Evolutionary conservation across 129 eudicot genomes (phyloP), one percentile per base, ranked within the genome.

Genomic region (Artemisia tridentata): DNA sequence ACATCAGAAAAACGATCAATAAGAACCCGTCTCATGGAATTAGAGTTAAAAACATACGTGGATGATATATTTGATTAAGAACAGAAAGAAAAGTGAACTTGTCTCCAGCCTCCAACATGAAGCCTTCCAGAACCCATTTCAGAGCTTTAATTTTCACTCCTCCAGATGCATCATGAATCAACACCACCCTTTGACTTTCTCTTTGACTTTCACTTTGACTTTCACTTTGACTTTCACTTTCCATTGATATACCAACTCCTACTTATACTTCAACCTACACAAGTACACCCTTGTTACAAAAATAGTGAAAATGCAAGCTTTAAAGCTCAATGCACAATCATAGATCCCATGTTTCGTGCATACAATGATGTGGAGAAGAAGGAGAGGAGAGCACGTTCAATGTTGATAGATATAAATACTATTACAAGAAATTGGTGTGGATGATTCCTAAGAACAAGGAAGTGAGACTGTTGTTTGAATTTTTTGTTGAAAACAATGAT

Each of bases 151-250:
- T 53, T 58, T 51, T 29, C 38, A 80, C 76, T 59, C 65, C 75
- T 53, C 69, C 75, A 15, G 68, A 76, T 2, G 85, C 80, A 73
- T 84, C 88, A 60, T 80, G 85, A 73, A 80, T 71, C 67, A 84
- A 52, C 61, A 84, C 75, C 58, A 80, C 85, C 74, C 80, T 84
- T 54, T 80, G 88, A 77, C 12, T 77, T 43, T 59, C n/a, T 14
- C 64, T 76, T 61, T 78, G 77, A 80, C 46, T 70, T 65, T 56
- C 57, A 66, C 72, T 73, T 67, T 78, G 79, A 80, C 48, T 52
- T n/a, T n/a, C n/a, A n/a, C n/a, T n/a, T n/a, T n/a, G n/a, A n/a
- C n/a, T n/a, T 69, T 51, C 27, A 77, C 77, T 67, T 54, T 71
- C 81, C 81, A 78, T 78, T 63, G 65, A 43, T 41, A 41, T 23